Evolutionary conservation across 2,329 filamentous ascomycete species (phyloP), one percentile per base, ranked within the genome.

Genomic region (Arachnopeziza araneosa): DNA sequence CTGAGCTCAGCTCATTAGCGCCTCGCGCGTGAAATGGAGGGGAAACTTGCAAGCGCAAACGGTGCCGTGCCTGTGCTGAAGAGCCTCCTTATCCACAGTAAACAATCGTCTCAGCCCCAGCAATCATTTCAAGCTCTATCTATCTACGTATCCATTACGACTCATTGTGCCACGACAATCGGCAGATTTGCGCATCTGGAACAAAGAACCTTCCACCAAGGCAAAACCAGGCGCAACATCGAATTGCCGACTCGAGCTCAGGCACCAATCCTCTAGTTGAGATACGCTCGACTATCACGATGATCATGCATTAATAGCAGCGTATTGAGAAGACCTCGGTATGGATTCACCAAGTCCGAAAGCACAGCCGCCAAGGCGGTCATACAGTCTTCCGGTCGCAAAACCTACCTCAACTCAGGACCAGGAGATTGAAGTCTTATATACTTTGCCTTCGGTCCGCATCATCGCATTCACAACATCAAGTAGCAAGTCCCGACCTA

Each of bases 391-490:
- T 17, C 64, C 68, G 26, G 51, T 58, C 9, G 57, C 56, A 17
- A 60, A 58, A 62, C 55, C 55, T 48, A 36, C 67, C 24, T 61
- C 65, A 14, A 60, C 23, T 49, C 62, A 67, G 8, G 67, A 71
- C 64, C 65, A 69, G 48, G 66, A 70, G 55, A 66, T 72, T n/a
- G 71, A 73, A 55, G 64, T 67, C 17, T 60, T 72, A 24, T 73
- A 65, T 57, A 68, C 60, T 26, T 62, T 73, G 22, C 69, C 70
- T 21, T 69, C 66, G 9, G 71, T 65, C n/a, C 68, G 68, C 12
- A 72, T 73, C 52, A 79, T 89, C 56, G 82, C 84, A 59, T 89
- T 90, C 72, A 81, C 73, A 14, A 68, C 68, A 5, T 56, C 65
- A 24, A 57, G 22, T 53, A 21, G 36, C 22, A 54, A 55, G 5